A percentile compares a stretch with the other conserved stretches of the same genome.
phyloP scores from a whole-genome alignment of 2,329 filamentous ascomycete species.

The Scolecobasidium constrictum region DNA sequence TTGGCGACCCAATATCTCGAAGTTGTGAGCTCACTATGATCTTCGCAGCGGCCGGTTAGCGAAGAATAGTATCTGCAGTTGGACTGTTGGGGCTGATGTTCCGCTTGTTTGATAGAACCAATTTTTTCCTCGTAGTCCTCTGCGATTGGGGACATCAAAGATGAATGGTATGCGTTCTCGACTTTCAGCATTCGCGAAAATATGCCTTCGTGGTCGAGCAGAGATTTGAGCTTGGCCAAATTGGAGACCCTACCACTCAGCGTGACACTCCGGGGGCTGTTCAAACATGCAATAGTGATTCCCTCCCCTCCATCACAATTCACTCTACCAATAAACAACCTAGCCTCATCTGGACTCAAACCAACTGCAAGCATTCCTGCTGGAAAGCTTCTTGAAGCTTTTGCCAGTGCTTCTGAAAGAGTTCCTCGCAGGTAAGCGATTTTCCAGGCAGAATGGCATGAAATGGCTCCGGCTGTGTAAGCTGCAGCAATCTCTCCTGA shows the following conservation, averaged over 20 bases:
- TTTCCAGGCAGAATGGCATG: constrained; percentile 22
- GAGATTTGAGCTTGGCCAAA: constrained; percentile 9
- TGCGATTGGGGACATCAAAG: constrained; percentile 15
- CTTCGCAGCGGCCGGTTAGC: background rate
- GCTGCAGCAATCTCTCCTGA: constrained; percentile 23
- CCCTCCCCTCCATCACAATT: background rate
- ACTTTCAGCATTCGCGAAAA: constrained; percentile 14
- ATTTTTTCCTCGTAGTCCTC: constrained; percentile 14
- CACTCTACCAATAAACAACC: background rate
- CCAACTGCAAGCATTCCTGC: constrained; percentile 6
- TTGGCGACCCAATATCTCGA: constrained; percentile 4
- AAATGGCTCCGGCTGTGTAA: constrained; percentile 16
- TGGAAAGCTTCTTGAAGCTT: background rate
- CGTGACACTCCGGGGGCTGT: constrained; percentile 3
- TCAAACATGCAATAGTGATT: constrained; percentile 3
- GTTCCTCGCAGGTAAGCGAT: constrained; percentile 30
- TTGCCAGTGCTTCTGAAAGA: background rate
- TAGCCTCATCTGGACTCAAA: background rate
- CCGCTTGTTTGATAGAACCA: background rate
- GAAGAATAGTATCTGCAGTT: background rate
- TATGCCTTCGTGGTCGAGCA: constrained; percentile 11
- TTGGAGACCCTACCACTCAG: constrained; percentile 10
- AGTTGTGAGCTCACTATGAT: background rate
- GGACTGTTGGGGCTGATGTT: too few species aligned
- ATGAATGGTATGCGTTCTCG: constrained; percentile 20